Evolutionary conservation across 371 early-diverging fungal species (phyloP).

Genomic region (Circinella umbellata): DNA sequence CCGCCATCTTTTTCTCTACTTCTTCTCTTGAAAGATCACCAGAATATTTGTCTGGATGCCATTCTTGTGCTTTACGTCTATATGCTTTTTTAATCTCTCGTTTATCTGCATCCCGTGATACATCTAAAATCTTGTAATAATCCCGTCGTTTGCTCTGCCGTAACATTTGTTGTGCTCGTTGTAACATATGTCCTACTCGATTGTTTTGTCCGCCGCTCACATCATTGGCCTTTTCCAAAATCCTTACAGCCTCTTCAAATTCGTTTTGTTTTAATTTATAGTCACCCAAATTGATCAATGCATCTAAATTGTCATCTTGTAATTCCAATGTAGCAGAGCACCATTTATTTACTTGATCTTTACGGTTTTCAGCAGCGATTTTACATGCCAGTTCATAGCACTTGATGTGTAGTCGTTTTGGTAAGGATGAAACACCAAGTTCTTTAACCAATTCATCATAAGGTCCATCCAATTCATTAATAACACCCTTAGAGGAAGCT

Average conservation of each 20-base stretch:
- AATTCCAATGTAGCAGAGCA: slow-evolving; percentile 60
- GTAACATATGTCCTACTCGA: slow-evolving; percentile 59
- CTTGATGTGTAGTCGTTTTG: slow-evolving; percentile 57
- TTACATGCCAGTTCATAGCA: slow-evolving; percentile 66
- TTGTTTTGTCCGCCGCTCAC: slow-evolving; percentile 61
- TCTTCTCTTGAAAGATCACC: slow-evolving; percentile 80
- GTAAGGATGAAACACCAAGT: slow-evolving; percentile 42
- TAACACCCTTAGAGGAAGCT: slow-evolving; percentile 48
- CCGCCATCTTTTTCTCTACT: slow-evolving; percentile 90
- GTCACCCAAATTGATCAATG: slow-evolving; percentile 74
- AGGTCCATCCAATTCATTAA: slow-evolving; percentile 55
- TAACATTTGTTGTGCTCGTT: slow-evolving; percentile 71
- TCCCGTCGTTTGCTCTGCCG: slow-evolving; percentile 79
- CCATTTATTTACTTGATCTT: slow-evolving; percentile 59
- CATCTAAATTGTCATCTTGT: slow-evolving; percentile 72
- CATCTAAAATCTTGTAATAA: slow-evolving; percentile 93
- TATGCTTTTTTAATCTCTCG: slow-evolving; percentile 93
- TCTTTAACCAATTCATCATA: slow-evolving; percentile 34
- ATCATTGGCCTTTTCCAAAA: slow-evolving; percentile 76
- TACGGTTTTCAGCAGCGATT: slow-evolving; percentile 59
- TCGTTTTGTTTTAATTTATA: slow-evolving; percentile 69
- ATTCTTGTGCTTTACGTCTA: slow-evolving; percentile 84
- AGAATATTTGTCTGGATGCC: slow-evolving; percentile 91
- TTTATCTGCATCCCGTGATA: slow-evolving; percentile 74
- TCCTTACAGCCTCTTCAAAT: slow-evolving; percentile 75